A percentile compares a stretch with the other conserved stretches of the same genome.
These are phyloP conservation scores for Kluyveromyces lactis DNA, from an alignment of 805 yeast species.

Conservation along the genomic window DNA sequence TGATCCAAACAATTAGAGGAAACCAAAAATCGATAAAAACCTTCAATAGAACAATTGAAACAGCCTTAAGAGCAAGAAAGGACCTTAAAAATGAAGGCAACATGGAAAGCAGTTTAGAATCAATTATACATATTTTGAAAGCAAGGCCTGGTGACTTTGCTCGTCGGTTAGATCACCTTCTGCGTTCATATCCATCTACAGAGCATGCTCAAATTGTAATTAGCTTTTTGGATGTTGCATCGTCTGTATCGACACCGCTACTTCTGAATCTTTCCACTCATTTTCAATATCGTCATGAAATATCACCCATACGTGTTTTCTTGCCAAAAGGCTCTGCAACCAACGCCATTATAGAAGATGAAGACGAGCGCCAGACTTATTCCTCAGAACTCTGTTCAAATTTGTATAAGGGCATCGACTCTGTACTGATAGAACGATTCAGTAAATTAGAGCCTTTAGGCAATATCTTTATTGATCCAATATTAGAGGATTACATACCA, in stretches of 20 bases:
- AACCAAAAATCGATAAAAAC: conserved; percentile 3
- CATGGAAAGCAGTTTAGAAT: not conserved
- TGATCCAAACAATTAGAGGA: conserved; percentile 3
- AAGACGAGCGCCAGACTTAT: not conserved
- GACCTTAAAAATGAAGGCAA: not conserved
- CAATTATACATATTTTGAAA: not conserved
- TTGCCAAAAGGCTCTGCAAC: conserved; percentile 4
- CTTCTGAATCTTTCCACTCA: conserved; percentile 3
- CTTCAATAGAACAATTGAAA: conserved; percentile 4
- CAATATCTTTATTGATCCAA: conserved; percentile 1
- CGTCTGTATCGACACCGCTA: conserved; percentile 5
- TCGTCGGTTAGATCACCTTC: conserved; percentile 4
- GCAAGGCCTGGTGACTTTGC: conserved; percentile 6
- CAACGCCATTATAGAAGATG: conserved; percentile 1
- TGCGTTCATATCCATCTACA: not conserved
- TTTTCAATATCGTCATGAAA: conserved; percentile 2
- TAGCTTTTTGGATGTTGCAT: not conserved
- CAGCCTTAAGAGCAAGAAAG: not conserved
- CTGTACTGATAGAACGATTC: not conserved
- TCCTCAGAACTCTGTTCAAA: not conserved
- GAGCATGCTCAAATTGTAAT: not conserved
- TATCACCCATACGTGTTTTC: conserved; percentile 4
- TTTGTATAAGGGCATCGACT: not conserved
- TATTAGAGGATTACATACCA: not conserved
- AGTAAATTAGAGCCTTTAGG: not conserved